phyloP scores from a whole-genome alignment of 2,329 filamentous ascomycete genomes.

The Periconia digitata region DNA sequence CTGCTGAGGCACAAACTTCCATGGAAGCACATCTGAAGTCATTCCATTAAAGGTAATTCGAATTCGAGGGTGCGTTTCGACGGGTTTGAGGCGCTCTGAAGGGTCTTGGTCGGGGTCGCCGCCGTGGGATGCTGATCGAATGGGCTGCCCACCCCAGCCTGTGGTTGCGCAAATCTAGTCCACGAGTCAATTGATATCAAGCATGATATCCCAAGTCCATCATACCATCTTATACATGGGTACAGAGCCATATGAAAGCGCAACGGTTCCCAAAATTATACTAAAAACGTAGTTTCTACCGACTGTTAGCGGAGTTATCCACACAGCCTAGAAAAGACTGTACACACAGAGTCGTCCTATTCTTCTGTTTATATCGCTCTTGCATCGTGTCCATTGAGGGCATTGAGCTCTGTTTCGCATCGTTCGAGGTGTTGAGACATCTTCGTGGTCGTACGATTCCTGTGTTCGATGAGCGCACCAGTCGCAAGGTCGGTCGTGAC shows the following conservation, averaged over 20 bases:
- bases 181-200: slow-evolving; percentile 3
- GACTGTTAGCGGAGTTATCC: slow-evolving; percentile 4
- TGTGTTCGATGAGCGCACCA: slow-evolving; percentile 17
- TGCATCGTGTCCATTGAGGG: slow-evolving; percentile 67
- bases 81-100: slow-evolving; percentile 75
- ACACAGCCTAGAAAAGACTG: background rate
- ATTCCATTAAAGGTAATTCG: slow-evolving; percentile 95
- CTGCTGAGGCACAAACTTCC: slow-evolving; percentile 97
- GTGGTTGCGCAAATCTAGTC: slow-evolving; percentile 77
- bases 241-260: slow-evolving; percentile 79
- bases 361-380: slow-evolving; percentile 66
- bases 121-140: slow-evolving; percentile 74
- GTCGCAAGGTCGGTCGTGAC: slow-evolving; percentile 7
- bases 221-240: slow-evolving; percentile 84
- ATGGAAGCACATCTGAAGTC: slow-evolving; percentile 91
- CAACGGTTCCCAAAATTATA: slow-evolving; percentile 76
- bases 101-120: slow-evolving; percentile 62
- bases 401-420: slow-evolving; percentile 36
- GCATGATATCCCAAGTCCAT: background rate
- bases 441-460: slow-evolving; percentile 22
- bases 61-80: slow-evolving; percentile 79
- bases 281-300: slow-evolving; percentile 72
- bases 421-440: slow-evolving; percentile 36
- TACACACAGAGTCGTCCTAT: slow-evolving; percentile 64
- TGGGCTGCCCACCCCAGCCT: slow-evolving; percentile 89